Percentiles rank a stretch among this genome's conserved stretches.
These are phyloP conservation scores for Helminthosporium solani DNA, from an alignment of 2,329 filamentous ascomycete species.

Conservation along the genomic window DNA sequence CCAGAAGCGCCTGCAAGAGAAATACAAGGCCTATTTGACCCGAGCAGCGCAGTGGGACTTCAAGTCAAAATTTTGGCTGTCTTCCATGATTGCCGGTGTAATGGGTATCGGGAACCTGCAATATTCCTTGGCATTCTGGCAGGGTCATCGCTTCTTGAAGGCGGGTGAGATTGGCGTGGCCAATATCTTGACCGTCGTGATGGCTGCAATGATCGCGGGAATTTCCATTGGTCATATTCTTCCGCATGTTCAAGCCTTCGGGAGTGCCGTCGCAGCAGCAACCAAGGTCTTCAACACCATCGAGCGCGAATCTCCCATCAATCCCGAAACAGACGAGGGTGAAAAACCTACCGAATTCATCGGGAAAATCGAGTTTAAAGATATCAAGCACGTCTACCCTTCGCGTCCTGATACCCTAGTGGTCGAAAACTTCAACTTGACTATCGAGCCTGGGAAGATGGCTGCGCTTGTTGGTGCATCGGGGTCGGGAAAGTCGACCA, in stretches of 20 bases:
- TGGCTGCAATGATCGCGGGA: conserved; percentile 89
- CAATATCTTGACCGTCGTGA: conserved; percentile 77
- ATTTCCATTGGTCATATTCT: conserved; percentile 73
- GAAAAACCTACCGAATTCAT: conserved; percentile 69
- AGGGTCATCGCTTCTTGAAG: conserved; percentile 58
- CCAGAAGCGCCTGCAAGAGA: conserved; percentile 82
- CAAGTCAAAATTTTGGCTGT: conserved; percentile 71
- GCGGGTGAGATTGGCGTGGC: conserved; percentile 61
- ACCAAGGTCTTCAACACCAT: conserved; percentile 94
- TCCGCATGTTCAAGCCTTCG: conserved; percentile 85
- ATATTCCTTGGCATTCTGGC: conserved; percentile 49
- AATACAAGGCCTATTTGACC: conserved; percentile 76
- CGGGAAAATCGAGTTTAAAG: conserved; percentile 76
- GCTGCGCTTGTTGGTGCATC: conserved; percentile 93
- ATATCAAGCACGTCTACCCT: conserved; percentile 91
- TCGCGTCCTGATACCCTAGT: conserved; percentile 87
- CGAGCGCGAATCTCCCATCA: conserved; percentile 80
- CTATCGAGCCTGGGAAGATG: conserved; percentile 84
- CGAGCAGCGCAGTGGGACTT: conserved; percentile 75
- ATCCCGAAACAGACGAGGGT: conserved; percentile 72
- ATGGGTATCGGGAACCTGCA: conserved; percentile 84
- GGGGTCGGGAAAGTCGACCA: conserved; percentile 91
- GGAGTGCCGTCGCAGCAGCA: conserved; percentile 77
- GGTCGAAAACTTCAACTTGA: conserved; percentile 78
- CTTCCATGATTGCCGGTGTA: conserved; percentile 78